These are phyloP conservation scores for Skeletonema tropicum DNA, from an alignment of 108 stramenopile genomes.

Conservation along the genomic window DNA sequence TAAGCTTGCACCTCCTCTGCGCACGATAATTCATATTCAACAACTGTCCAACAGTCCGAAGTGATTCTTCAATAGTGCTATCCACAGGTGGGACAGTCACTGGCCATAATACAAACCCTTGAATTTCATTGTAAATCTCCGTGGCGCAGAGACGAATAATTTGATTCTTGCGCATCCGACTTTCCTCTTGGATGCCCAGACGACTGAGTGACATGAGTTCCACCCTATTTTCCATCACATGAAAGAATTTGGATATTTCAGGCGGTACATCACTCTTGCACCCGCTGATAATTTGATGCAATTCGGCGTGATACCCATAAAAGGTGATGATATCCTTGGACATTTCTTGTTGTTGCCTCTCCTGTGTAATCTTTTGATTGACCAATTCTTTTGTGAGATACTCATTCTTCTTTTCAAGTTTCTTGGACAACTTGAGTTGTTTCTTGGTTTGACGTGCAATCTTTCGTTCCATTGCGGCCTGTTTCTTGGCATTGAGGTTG, in stretches of 20 bases:
- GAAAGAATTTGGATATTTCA: slow-evolving; percentile 37
- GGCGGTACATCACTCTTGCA: slow-evolving; percentile 41
- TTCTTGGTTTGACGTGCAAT: slow-evolving; percentile 13
- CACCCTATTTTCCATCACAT: slow-evolving; percentile 41
- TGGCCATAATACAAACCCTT: slow-evolving; percentile 23
- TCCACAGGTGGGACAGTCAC: slow-evolving; percentile 26
- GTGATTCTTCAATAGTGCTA: slow-evolving; percentile 28
- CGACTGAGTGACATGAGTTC: slow-evolving; percentile 41
- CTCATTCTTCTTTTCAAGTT: slow-evolving; percentile 17
- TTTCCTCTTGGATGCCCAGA: slow-evolving; percentile 23
- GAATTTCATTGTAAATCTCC: slow-evolving; percentile 47
- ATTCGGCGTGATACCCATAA: slow-evolving; percentile 33
- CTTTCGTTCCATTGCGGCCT: slow-evolving; percentile 1
- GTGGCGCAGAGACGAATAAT: slow-evolving; percentile 38
- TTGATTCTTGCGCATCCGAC: slow-evolving; percentile 43
- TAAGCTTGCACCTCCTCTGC: slow-evolving; percentile 29
- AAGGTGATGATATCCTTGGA: slow-evolving; percentile 32
- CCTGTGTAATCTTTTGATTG: slow-evolving; percentile 31
- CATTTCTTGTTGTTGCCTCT: slow-evolving; percentile 24
- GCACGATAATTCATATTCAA: slow-evolving; percentile 45
- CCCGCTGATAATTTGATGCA: slow-evolving; percentile 36
- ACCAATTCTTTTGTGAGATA: slow-evolving; percentile 21
- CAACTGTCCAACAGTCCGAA: slow-evolving; percentile 32
- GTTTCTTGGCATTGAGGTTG: not conserved
- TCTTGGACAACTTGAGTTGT: slow-evolving; percentile 13